Conservation (phyloP, 2,329 filamentous ascomycete species). For the Diaporthe amygdali region DNA sequence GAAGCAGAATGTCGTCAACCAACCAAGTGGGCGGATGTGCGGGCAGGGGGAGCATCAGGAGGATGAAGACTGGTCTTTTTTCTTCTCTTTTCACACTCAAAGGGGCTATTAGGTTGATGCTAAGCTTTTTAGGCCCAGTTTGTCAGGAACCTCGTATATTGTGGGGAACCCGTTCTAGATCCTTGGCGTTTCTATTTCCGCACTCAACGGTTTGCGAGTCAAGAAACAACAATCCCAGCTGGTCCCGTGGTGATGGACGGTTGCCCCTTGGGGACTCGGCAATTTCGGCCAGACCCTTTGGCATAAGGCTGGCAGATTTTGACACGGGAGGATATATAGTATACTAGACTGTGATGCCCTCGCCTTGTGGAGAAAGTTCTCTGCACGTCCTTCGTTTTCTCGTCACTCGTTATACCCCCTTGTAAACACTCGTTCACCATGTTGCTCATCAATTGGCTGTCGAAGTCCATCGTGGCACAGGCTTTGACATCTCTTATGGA, state of each 20-base stretch:
- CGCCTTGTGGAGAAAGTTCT: neutral
- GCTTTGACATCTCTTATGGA: neutral
- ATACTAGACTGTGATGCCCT: neutral
- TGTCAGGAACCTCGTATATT: constrained; percentile 6
- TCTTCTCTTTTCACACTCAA: neutral
- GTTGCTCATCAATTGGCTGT: constrained; percentile 4
- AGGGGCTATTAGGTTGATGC: neutral
- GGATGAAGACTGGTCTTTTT: neutral
- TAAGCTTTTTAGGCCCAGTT: neutral
- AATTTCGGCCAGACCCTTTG: constrained; percentile 7
- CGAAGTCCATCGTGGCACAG: neutral
- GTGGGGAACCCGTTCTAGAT: neutral
- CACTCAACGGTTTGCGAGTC: neutral
- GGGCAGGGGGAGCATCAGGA: neutral
- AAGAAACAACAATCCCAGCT: neutral
- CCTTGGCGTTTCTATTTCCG: constrained; percentile 1
- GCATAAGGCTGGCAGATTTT: neutral
- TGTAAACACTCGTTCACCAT: neutral
- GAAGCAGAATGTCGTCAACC: neutral
- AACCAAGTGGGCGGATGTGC: neutral
- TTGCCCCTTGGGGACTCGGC: neutral
- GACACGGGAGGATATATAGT: neutral
- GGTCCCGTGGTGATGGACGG: neutral
- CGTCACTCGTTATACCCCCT: neutral
- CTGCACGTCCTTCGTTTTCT: neutral